A percentile compares a stretch with the other conserved stretches of the same genome.
These are phyloP conservation scores for Hevea brasiliensis DNA, from an alignment of 345 rosid genomes.

Conservation along the genomic window DNA sequence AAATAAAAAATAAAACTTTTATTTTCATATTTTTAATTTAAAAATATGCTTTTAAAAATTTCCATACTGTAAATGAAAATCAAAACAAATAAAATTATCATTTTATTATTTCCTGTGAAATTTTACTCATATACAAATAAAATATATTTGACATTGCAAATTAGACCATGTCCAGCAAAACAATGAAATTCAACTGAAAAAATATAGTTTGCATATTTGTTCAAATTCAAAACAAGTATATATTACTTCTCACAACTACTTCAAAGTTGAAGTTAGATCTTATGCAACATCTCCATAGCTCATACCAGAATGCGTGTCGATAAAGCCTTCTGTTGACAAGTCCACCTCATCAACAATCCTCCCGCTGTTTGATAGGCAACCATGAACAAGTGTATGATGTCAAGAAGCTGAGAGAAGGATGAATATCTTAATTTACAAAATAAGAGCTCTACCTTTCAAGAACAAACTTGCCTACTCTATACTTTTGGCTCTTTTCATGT, in stretches of 20 bases:
- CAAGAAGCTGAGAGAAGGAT: neutral
- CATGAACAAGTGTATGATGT: neutral
- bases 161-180: neutral
- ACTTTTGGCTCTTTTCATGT: conserved; percentile 68
- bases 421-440: conserved; percentile 1
- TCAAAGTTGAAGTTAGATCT: neutral
- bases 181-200: neutral
- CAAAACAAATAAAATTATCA: no score
- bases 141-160: no score
- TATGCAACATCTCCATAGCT: conserved; percentile 60
- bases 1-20: no score
- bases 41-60: no score
- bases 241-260: neutral
- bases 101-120: no score
- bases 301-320: conserved; percentile 52
- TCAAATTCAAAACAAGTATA: neutral
- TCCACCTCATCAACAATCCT: conserved; percentile 78
- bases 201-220: neutral
- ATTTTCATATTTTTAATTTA: no score
- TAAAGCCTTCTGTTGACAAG: conserved; percentile 56
- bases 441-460: conserved; percentile 62
- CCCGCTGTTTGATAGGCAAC: conserved; percentile 41
- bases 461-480: conserved; percentile 80
- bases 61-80: no score
- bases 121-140: no score